Conservation (phyloP, 805 yeast genomes). For the Suhomyces sp. region DNA sequence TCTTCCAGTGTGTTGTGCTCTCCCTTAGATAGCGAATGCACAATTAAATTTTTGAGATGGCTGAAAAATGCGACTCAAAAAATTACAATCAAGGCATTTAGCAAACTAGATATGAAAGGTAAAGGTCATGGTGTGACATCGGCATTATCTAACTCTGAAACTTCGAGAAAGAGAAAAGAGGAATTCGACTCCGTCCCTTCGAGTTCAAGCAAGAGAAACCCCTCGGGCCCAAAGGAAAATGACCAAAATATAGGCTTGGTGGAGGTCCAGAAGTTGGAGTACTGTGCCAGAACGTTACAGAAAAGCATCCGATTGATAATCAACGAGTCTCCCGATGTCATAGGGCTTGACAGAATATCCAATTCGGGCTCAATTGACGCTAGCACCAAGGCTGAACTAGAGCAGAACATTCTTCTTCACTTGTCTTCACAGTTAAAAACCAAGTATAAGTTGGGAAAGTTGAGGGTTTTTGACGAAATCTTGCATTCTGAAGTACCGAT, state of each 20-base stretch:
- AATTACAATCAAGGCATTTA: neutral
- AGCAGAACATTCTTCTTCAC: constrained; percentile 52
- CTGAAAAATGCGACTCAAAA: neutral
- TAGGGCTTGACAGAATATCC: constrained; percentile 36
- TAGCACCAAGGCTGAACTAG: constrained; percentile 48
- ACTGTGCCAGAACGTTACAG: constrained; percentile 32
- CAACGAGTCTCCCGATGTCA: constrained; percentile 53
- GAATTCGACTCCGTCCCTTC: neutral
- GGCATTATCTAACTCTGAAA: neutral
- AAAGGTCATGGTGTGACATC: constrained; percentile 4
- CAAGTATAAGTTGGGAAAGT: constrained; percentile 44
- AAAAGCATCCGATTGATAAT: constrained; percentile 12
- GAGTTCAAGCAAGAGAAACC: neutral
- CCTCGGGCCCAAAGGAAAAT: neutral
- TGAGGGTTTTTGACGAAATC: constrained; percentile 57
- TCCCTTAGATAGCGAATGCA: too few species aligned
- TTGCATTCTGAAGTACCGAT: constrained; percentile 35
- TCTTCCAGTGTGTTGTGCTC: neutral
- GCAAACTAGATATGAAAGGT: neutral
- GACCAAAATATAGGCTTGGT: constrained; percentile 14
- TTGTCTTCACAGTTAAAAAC: constrained; percentile 61
- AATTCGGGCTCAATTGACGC: constrained; percentile 32
- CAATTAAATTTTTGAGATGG: neutral
- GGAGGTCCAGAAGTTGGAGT: constrained; percentile 39
- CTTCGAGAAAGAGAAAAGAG: neutral